Conservation (phyloP, 208 protist genomes). For the Acanthamoeba lenticulata region DNA sequence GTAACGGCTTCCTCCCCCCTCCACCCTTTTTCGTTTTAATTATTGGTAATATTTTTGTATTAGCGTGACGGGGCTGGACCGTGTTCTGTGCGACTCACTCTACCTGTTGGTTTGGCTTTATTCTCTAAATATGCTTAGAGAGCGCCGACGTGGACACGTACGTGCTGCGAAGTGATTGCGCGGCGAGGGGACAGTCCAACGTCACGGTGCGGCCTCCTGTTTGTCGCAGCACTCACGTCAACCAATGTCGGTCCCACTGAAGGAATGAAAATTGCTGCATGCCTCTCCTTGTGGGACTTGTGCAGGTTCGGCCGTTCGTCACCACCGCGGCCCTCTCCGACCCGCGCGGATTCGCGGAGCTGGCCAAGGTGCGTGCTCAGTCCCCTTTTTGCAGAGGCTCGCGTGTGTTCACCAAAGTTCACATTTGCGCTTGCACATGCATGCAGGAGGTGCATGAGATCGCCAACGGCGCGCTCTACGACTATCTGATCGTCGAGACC, state of each 20-base stretch:
- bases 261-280: too few species aligned
- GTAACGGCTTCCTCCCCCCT: not conserved
- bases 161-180: not conserved
- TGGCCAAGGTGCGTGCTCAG: not conserved
- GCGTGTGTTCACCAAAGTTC: not conserved
- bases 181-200: not conserved
- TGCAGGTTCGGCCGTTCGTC: not conserved
- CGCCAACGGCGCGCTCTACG: not conserved
- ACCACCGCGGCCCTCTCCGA: not conserved
- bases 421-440: too few species aligned
- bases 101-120: not conserved
- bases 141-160: not conserved
- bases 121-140: not conserved
- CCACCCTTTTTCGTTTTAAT: not conserved
- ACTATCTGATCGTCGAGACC: not conserved
- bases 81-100: too few species aligned
- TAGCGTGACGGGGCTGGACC: too few species aligned
- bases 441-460: not conserved
- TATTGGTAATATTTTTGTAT: not conserved
- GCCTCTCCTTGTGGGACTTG: not conserved
- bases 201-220: not conserved
- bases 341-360: not conserved
- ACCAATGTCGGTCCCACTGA: too few species aligned
- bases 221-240: not conserved
- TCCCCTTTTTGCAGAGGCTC: not conserved